Evolutionary conservation across 208 protist genomes (phyloP), one percentile per base, ranked within the genome.

Genomic region (Lotmaria passim): DNA sequence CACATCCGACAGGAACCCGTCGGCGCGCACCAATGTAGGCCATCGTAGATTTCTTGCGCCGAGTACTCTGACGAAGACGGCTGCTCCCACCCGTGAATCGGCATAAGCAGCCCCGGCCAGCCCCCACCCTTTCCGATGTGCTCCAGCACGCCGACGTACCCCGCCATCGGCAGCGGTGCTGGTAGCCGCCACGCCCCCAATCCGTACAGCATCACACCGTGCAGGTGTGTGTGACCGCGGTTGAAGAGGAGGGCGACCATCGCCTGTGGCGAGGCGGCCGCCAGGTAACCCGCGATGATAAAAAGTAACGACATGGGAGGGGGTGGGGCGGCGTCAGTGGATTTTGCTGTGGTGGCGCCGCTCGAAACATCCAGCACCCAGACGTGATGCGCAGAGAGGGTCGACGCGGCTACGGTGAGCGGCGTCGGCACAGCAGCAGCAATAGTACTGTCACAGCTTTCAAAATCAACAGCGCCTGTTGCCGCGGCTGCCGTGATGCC

Each of bases 251-350:
- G 56, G 3, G 84, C 66, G 0, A 74, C 63, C 28, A 78, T 67
- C 53, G 76, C 82, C 33, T 80, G 73, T 1, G 69, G 47, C 1
- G 88, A 84, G 46, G 88, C 68, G 24, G 83, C 78, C 11, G 75
- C 75, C 14, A 91, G 61, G 62, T 91, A 93, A 10, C 88, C 88
- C 17, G 88, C 88, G 0, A 93, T 58, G 7, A 86, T 62, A 57
- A 91, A 71, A 15, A 90, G 50, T 21, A 71, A 43, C 36, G 58
- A 68, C 62, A 69, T 26, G 11, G 71, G 60, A n/a, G 78, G 82
- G 2, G 63, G 60, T 28, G 36, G 23, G 4, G 15, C 19, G 17
- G 3, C 0, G 12, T 15, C 28, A 14, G 30, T 17, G 10, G 7
- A 2, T 51, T 60, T 24, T 62, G 43, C 26, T 28, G 24, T n/a